Base-by-base conservation (phyloP, 805 yeast species). In the Saccharomyces kudriavzevii region DNA sequence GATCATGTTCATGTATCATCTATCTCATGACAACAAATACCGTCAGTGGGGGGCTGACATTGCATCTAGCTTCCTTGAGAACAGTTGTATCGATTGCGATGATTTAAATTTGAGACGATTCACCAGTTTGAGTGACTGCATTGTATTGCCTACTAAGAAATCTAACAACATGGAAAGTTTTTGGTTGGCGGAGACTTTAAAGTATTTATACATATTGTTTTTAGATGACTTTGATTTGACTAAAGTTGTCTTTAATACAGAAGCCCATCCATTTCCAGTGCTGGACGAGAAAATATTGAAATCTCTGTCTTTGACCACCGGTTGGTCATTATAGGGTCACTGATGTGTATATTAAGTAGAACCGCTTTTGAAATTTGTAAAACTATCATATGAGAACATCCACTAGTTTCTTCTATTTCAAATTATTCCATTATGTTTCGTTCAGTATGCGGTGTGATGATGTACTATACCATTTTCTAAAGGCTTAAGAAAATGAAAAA, bases 101-200 rank as follows among this genome's bases (percentile, higher is more conserved):
- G 77, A 75, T 5, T 40, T 54, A 8, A 56, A 54, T 5, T 46
- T 49, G 1, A 43, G 50, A 5, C 78, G 82, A 3, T 90, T 81
- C 67, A 77, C 89, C 1, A 80, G 87, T 8, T 70, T 90, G 58
- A 72, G 77, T 50, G 88, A 87, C 66, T 91, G 89, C 48, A 80
- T 87, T 1, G 57, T 61, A 1, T 58, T 72, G 6, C 81, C 83
- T 31, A 83, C 91, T 2, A 63, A 66, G 22, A 68, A 67, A 56
- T 70, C 77, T 52, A 94, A 91, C 69, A 88, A 87, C 64, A 80
- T 87, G 81, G 97, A 90, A 70, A 85, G 95, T 22, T 89, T 89
- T 75, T 91, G 97, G 97, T 76, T 88, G 50, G 91, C 96, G 1
- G 97, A 91, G 68, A 91, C 97, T 3, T 77, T 91, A 66, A 91